These are phyloP conservation scores for Colletotrichum zoysiae DNA, from an alignment of 2,329 filamentous ascomycete genomes.

Conservation along the genomic window DNA sequence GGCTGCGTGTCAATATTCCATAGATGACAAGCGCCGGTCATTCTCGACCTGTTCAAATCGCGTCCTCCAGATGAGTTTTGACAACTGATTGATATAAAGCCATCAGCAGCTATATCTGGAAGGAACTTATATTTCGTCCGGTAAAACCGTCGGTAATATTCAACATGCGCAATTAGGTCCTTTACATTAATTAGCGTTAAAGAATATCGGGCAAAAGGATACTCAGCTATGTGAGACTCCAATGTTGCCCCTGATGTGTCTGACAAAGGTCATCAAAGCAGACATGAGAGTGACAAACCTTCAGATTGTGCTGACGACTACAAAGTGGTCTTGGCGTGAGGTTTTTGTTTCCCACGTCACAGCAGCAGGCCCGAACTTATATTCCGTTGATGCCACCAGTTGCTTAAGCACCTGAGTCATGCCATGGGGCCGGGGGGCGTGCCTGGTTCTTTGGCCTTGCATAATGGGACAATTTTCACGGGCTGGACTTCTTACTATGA, in stretches of 20 bases:
- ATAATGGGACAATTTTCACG: background rate
- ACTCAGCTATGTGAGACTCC: too few species aligned
- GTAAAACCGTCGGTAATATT: too few species aligned
- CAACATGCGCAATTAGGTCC: too few species aligned
- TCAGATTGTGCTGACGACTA: background rate
- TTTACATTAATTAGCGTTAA: too few species aligned
- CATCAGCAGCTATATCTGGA: too few species aligned
- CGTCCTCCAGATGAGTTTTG: too few species aligned
- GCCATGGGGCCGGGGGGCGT: background rate
- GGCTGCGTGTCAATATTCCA: too few species aligned
- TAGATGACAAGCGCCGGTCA: too few species aligned
- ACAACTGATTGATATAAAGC: too few species aligned
- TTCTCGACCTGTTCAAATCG: too few species aligned
- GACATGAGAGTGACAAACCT: background rate
- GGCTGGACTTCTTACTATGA: background rate
- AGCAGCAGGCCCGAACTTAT: background rate
- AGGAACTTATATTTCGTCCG: too few species aligned
- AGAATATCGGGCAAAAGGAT: too few species aligned
- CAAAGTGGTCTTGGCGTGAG: background rate
- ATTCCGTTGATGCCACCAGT: background rate
- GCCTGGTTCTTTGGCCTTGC: background rate
- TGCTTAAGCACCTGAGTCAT: background rate
- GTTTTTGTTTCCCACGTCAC: background rate
- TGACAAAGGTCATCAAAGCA: background rate
- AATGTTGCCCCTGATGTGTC: background rate